Conservation (phyloP, 805 yeast species). For the Barnettozyma siamensis region DNA sequence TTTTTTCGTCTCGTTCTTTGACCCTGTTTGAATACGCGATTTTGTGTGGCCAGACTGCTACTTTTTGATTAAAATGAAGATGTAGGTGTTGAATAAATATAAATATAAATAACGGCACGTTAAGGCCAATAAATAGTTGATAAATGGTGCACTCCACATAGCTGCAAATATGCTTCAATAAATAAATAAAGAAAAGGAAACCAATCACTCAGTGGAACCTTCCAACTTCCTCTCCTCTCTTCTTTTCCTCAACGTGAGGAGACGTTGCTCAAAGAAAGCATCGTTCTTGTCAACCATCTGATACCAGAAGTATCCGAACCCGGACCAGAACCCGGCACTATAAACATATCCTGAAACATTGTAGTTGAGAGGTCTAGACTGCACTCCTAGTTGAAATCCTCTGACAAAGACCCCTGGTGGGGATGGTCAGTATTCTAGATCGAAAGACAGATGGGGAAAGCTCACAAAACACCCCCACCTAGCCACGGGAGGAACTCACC, state of each 20-base stretch:
- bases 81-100: too few species aligned
- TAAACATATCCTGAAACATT: conserved; percentile 36
- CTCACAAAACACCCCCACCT: too few species aligned
- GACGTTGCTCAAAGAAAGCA: conserved; percentile 31
- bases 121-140: not conserved
- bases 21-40: not conserved
- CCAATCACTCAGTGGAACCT: not conserved
- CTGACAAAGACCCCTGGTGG: conserved; percentile 34
- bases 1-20: too few species aligned
- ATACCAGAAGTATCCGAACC: conserved; percentile 35
- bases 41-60: conserved; percentile 4
- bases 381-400: conserved; percentile 39
- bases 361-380: conserved; percentile 33
- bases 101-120: not conserved
- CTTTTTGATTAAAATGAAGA: too few species aligned
- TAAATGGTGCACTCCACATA: too few species aligned
- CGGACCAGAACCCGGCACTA: conserved; percentile 41
- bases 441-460: too few species aligned
- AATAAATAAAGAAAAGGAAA: not conserved
- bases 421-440: not conserved
- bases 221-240: conserved; percentile 26
- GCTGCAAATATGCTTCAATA: not conserved
- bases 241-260: conserved; percentile 31
- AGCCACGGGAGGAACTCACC: too few species aligned
- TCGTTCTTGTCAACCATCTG: conserved; percentile 35